Evolutionary conservation across 1,284 basidiomycete species (phyloP).

Genomic region (Ceratobasidium sp.): DNA sequence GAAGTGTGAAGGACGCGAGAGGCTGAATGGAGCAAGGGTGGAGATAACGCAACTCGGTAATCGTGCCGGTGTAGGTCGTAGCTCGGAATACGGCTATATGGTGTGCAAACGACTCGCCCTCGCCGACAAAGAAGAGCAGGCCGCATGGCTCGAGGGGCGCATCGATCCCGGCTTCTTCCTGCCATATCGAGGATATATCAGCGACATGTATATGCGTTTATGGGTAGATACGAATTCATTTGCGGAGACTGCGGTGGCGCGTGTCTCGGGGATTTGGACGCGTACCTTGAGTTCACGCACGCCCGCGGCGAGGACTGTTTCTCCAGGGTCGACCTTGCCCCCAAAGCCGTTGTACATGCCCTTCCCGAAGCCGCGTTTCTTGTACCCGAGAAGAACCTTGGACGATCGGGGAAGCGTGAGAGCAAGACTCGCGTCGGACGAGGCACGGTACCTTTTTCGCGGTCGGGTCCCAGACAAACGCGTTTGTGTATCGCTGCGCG

Average conservation of each 20-base stretch:
- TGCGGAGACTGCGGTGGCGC: too few species aligned
- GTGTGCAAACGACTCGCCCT: slow-evolving; percentile 65
- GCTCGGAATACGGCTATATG: slow-evolving; percentile 75
- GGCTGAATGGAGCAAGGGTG: too few species aligned
- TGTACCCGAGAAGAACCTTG: slow-evolving; percentile 73
- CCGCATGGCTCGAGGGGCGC: slow-evolving; percentile 69
- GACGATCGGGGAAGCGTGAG: slow-evolving; percentile 5
- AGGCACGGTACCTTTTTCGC: slow-evolving; percentile 27
- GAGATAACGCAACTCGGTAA: slow-evolving; percentile 78
- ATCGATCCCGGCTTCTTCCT: slow-evolving; percentile 83
- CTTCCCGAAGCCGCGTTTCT: slow-evolving; percentile 74
- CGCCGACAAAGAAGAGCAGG: slow-evolving; percentile 66
- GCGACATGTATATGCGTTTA: too few species aligned
- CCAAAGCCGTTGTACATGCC: slow-evolving; percentile 77
- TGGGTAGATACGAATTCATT: too few species aligned
- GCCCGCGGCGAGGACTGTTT: slow-evolving; percentile 69
- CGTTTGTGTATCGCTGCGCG: slow-evolving; percentile 26
- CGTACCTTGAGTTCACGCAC: slow-evolving; percentile 69
- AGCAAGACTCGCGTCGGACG: neutral
- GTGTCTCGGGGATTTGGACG: neutral
- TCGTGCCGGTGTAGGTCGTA: slow-evolving; percentile 61
- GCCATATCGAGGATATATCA: too few species aligned
- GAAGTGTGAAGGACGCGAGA: slow-evolving; percentile 6
- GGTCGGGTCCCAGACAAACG: slow-evolving; percentile 17
- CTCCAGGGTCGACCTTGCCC: slow-evolving; percentile 74